Evolutionary conservation across 352 stramenopile genomes (phyloP), one percentile per base, ranked within the genome.

Genomic region (Elongisporangium prolatum): DNA sequence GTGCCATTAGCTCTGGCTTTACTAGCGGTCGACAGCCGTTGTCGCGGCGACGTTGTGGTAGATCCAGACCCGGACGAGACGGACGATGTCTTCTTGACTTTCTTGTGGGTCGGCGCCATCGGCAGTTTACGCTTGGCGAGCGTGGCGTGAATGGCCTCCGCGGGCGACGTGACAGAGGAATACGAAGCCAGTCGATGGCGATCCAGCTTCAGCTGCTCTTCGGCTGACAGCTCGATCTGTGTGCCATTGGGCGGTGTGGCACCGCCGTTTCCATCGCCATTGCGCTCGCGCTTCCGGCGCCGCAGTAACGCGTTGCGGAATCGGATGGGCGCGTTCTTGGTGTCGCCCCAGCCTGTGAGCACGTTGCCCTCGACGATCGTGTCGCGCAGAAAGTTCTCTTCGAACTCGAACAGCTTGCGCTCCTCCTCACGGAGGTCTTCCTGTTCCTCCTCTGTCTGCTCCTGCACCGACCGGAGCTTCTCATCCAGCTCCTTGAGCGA

Each of bases 361-460:
- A 89, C 71, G 68, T 93, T 93, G 67, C 83, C 83, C 51, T 89
- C 79, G 21, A 82, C 65, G 50, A 86, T 56, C 48, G 78, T 91
- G 47, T 89, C 78, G 24, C 74, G 70, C 60, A 93, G 61, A 28
- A 85, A 90, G 40, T 73, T 79, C 21, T 89, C 83, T 67, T 93
- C 83, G 21, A 89, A 69, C 67, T 93, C 83, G 49, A 72, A 89
- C 34, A 93, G 73, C 65, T 89, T 87, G 57, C 75, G 68, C 54
- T 84, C 69, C 58, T 91, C 73, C 50, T 90, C 80, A 13, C 55
- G 18, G 76, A 78, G 86, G 57, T 89, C 78, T 40, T 44, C 40
- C 56, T 80, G 68, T 51, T 92, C 83, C 47, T 70, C 63, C 24
- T 48, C 60, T 24, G 80, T 61, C 67, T 83, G 72, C 10, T 56